phyloP scores from a whole-genome alignment of 2,329 filamentous ascomycete genomes.

The Penicillium sp. region DNA sequence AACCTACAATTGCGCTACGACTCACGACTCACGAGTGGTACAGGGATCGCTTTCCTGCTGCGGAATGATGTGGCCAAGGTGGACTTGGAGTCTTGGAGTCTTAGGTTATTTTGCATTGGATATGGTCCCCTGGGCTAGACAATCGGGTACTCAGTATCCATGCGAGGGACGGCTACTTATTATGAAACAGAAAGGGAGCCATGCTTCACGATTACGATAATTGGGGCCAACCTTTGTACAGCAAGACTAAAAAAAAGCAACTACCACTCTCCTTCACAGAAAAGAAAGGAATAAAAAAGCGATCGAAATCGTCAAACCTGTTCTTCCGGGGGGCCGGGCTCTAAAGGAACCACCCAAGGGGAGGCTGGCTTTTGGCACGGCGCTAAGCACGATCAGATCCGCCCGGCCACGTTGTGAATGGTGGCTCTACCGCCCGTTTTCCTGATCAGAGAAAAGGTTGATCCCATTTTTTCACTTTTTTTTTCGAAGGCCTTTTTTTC shows the following conservation, averaged over 20 bases:
- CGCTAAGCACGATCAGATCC: constrained; percentile 31
- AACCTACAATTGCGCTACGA: constrained; percentile 18
- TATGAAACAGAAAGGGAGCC: background rate
- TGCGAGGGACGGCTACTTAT: background rate
- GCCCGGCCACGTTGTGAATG: constrained; percentile 31
- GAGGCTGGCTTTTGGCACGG: constrained; percentile 22
- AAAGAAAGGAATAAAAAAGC: background rate
- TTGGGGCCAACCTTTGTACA: background rate
- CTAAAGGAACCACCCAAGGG: background rate
- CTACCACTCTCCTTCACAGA: no score
- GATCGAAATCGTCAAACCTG: background rate
- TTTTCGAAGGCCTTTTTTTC: constrained; percentile 4
- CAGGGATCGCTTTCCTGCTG: constrained; percentile 16
- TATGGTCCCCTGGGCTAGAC: constrained; percentile 4
- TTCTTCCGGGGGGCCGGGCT: constrained; percentile 9
- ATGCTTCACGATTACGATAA: background rate
- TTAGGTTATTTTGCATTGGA: constrained; percentile 18
- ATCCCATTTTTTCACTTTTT: constrained; percentile 8
- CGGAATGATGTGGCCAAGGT: constrained; percentile 10
- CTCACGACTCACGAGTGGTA: constrained; percentile 14
- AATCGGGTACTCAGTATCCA: background rate
- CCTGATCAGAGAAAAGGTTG: constrained; percentile 12
- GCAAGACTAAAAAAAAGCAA: background rate
- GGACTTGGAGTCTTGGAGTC: background rate
- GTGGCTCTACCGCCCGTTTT: constrained; percentile 28